Evolutionary conservation across 148 eudicot genomes (phyloP).

Genomic region (Heliamphora exappendiculata): DNA sequence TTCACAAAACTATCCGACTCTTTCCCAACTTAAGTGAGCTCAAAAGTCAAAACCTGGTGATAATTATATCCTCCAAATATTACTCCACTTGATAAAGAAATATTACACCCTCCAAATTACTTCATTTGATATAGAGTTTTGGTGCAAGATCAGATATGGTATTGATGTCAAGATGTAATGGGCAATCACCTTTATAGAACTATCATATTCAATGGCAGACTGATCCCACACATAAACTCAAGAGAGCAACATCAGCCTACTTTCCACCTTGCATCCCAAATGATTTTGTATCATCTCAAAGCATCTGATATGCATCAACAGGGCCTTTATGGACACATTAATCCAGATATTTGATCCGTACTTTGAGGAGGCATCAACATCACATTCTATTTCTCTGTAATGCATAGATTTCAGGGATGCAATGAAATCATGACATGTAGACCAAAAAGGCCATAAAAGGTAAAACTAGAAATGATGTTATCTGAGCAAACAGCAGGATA

Average conservation of each 20-base stretch:
- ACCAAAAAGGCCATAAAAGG: background rate
- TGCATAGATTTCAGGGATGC: background rate
- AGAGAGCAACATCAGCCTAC: background rate
- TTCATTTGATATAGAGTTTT: background rate
- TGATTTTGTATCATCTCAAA: background rate
- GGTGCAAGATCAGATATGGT: background rate
- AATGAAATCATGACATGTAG: background rate
- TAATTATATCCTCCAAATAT: too few relatives aligned
- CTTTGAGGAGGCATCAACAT: background rate
- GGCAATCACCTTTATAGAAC: background rate
- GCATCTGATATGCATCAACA: background rate
- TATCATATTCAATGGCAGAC: background rate
- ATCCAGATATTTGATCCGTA: background rate
- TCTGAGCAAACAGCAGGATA: too few relatives aligned
- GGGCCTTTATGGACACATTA: background rate
- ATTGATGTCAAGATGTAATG: background rate
- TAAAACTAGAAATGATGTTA: too few relatives aligned
- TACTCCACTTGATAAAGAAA: too few relatives aligned
- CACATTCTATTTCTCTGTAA: background rate
- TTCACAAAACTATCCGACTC: too few relatives aligned
- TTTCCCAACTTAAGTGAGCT: too few relatives aligned
- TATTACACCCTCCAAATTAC: background rate
- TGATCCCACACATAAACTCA: background rate
- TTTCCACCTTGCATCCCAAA: background rate
- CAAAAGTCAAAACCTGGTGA: too few relatives aligned